A percentile compares a stretch with the other conserved stretches of the same genome.
phyloP scores from a whole-genome alignment of 1,284 basidiomycete genomes.

The Mycena citricolor region DNA sequence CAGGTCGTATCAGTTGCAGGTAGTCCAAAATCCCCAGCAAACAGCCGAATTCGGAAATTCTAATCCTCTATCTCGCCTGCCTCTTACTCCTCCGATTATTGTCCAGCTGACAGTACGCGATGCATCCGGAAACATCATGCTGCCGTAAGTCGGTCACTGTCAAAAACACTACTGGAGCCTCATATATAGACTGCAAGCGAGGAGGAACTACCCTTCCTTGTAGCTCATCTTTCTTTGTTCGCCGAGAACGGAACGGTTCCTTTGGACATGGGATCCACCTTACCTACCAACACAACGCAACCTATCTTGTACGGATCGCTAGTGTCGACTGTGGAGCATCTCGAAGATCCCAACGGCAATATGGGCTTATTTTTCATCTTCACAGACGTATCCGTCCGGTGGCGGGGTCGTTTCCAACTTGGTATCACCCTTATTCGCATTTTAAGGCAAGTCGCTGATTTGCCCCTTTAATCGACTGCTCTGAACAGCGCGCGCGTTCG shows the following conservation, averaged over 20 bases:
- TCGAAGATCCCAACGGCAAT: conserved; percentile 76
- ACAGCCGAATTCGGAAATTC: conserved; percentile 78
- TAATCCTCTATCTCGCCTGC: conserved; percentile 74
- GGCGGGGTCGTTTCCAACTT: conserved; percentile 74
- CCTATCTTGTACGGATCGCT: conserved; percentile 81
- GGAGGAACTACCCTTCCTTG: conserved; percentile 78
- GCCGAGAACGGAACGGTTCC: conserved; percentile 58
- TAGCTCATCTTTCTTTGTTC: conserved; percentile 75
- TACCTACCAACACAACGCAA: conserved; percentile 35
- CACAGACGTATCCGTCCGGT: conserved; percentile 83
- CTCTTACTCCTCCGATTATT: conserved; percentile 78
- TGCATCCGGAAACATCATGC: conserved; percentile 59
- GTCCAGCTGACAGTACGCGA: conserved; percentile 76
- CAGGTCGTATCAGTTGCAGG: conserved; percentile 73
- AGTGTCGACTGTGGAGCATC: conserved; percentile 75
- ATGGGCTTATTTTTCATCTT: conserved; percentile 85
- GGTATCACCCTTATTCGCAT: conserved; percentile 74
- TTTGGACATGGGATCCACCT: conserved; percentile 56
- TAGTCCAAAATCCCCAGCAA: conserved; percentile 77
- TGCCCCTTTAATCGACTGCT: conserved; percentile 16
- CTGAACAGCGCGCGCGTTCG: neutral
- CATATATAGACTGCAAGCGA: conserved; percentile 45
- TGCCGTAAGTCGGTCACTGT: conserved; percentile 57
- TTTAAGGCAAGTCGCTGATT: conserved; percentile 61
- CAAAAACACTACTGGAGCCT: conserved; percentile 7